These are phyloP conservation scores for Nakaseomyces sp. DNA, from an alignment of 1,139 yeast species.

Conservation along the genomic window DNA sequence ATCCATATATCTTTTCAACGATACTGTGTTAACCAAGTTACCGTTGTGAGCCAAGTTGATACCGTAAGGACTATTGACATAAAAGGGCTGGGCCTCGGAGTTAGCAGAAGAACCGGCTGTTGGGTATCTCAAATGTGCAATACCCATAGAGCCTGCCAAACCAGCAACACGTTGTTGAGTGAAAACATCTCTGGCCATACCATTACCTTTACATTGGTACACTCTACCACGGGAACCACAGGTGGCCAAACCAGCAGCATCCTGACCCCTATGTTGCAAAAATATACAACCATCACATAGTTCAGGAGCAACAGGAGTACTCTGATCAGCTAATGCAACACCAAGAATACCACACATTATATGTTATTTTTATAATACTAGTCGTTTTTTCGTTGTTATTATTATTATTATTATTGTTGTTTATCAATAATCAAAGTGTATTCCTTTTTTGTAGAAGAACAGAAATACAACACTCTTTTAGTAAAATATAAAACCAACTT, in stretches of 20 bases:
- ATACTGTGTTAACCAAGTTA: conserved; percentile 79
- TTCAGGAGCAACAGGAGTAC: conserved; percentile 73
- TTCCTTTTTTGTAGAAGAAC: too few species aligned
- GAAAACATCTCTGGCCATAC: conserved; percentile 97
- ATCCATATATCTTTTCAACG: conserved; percentile 71
- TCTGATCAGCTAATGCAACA: conserved; percentile 69
- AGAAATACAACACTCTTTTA: too few species aligned
- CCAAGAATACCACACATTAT: conserved; percentile 94
- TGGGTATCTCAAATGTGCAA: conserved; percentile 91
- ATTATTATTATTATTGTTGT: too few species aligned
- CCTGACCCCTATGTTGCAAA: conserved; percentile 97
- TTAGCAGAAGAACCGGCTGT: conserved; percentile 98
- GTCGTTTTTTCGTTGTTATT: background rate
- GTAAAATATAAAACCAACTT: background rate
- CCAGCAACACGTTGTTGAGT: conserved; percentile 71
- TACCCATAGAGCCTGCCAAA: conserved; percentile 88
- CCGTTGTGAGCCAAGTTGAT: conserved; percentile 88
- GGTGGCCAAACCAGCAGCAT: conserved; percentile 98
- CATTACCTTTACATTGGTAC: conserved; percentile 97
- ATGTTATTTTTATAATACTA: too few species aligned
- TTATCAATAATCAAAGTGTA: too few species aligned
- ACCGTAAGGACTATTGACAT: conserved; percentile 95
- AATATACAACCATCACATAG: conserved; percentile 88
- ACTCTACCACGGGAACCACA: conserved; percentile 91
- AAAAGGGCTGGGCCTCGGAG: conserved; percentile 97